phyloP scores from a whole-genome alignment of 2,329 filamentous ascomycete species.

The Fusarium sacchari region DNA sequence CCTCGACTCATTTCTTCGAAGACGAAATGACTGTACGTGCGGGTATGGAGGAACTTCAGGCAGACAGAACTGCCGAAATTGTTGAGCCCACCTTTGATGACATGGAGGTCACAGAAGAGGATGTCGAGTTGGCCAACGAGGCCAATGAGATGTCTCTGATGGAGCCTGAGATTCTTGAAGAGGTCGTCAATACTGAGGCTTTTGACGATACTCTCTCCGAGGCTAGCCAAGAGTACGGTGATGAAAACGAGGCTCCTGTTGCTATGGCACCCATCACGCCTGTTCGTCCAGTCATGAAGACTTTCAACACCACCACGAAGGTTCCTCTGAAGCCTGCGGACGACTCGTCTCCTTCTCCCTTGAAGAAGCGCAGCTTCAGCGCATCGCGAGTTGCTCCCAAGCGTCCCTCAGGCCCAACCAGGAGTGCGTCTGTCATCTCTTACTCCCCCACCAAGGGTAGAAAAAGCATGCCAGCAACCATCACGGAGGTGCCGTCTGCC shows the following conservation, averaged over 20 bases:
- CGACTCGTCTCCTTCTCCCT: slow-evolving; percentile 60
- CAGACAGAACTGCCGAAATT: slow-evolving; percentile 34
- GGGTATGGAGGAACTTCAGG: slow-evolving; percentile 25
- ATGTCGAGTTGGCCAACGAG: slow-evolving; percentile 66
- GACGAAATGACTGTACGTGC: slow-evolving; percentile 63
- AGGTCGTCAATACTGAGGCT: slow-evolving; percentile 45
- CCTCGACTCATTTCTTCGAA: slow-evolving; percentile 66
- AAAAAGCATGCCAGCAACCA: slow-evolving; percentile 38
- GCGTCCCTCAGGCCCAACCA: slow-evolving; percentile 55
- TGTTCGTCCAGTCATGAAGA: slow-evolving; percentile 58
- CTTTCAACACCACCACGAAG: slow-evolving; percentile 78
- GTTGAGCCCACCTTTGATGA: slow-evolving; percentile 54
- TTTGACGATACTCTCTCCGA: slow-evolving; percentile 66
- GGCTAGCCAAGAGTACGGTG: slow-evolving; percentile 72
- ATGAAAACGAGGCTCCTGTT: slow-evolving; percentile 70
- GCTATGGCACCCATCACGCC: slow-evolving; percentile 66
- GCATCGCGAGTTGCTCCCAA: slow-evolving; percentile 58
- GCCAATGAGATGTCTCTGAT: slow-evolving; percentile 69
- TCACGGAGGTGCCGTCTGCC: slow-evolving; percentile 37
- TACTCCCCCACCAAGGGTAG: slow-evolving; percentile 62
- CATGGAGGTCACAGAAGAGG: slow-evolving; percentile 62
- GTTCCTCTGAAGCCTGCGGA: slow-evolving; percentile 78
- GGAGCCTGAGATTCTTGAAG: slow-evolving; percentile 55
- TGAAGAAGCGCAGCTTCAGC: slow-evolving; percentile 63
- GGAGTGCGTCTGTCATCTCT: slow-evolving; percentile 64